Conservation (phyloP, 106 monocot species). For the Dactylorhiza incarnata region DNA sequence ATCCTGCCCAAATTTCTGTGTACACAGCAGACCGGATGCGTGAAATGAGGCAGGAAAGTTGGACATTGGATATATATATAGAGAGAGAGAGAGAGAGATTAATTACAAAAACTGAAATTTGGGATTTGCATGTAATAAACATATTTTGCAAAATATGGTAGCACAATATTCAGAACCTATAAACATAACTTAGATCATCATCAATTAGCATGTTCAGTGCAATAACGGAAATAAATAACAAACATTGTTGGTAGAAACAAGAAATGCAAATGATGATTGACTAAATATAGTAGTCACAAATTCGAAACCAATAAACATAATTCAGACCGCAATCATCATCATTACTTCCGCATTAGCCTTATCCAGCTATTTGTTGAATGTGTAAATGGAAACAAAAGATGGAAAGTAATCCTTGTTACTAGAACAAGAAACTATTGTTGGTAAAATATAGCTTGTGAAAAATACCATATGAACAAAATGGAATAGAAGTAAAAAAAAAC, state of each 20-base stretch:
- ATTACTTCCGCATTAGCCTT: too few relatives aligned
- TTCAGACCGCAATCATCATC: too few relatives aligned
- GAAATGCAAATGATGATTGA: too few relatives aligned
- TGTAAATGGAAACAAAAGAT: not conserved
- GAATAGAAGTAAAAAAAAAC: not conserved
- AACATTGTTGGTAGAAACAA: too few relatives aligned
- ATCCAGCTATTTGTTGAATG: not conserved
- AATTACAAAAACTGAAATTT: not conserved
- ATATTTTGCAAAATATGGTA: not conserved
- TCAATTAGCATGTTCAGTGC: too few relatives aligned
- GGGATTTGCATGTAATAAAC: not conserved
- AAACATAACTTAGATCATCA: not conserved
- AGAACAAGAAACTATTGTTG: not conserved
- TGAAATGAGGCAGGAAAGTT: not conserved
- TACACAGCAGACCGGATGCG: not conserved
- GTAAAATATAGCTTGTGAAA: slow-evolving; percentile 1
- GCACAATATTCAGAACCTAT: not conserved
- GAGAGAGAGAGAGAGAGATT: too few relatives aligned
- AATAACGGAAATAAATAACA: too few relatives aligned
- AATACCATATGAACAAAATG: not conserved
- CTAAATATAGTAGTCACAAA: too few relatives aligned
- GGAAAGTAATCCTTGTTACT: not conserved
- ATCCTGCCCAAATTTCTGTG: not conserved
- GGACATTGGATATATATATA: not conserved
- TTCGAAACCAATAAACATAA: too few relatives aligned